Evolutionary conservation across 805 yeast species (phyloP).

Genomic region (Barnettozyma pratensis): DNA sequence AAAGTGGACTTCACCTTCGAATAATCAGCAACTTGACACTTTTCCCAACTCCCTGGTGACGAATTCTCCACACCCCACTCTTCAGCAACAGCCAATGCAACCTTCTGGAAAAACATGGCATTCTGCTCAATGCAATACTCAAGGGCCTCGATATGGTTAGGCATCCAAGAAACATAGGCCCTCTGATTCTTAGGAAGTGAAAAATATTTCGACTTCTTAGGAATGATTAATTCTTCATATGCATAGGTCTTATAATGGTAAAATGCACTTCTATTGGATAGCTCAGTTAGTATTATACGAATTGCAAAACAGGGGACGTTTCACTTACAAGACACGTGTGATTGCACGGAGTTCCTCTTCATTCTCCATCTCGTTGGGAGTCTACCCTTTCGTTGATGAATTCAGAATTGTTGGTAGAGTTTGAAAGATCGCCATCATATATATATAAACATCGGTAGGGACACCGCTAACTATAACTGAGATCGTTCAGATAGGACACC

Average conservation of each 20-base stretch:
- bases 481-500: no score
- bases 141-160: constrained; percentile 34
- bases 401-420: no score
- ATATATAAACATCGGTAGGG: no score
- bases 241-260: constrained; percentile 33
- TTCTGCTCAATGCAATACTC: constrained; percentile 41
- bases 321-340: background rate
- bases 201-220: constrained; percentile 29
- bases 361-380: no score
- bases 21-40: constrained; percentile 37
- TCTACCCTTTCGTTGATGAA: no score
- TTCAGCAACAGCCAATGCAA: constrained; percentile 39
- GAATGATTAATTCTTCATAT: constrained; percentile 24
- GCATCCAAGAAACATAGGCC: constrained; percentile 45
- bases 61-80: constrained; percentile 44
- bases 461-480: no score
- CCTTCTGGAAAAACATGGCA: constrained; percentile 34
- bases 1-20: constrained; percentile 55
- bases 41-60: constrained; percentile 37
- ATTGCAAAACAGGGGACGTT: no score
- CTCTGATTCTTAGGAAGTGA: constrained; percentile 38
- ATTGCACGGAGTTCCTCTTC: no score
- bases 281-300: background rate
- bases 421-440: no score
- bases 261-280: constrained; percentile 20